Percentiles rank a stretch among this genome's conserved stretches.
These are phyloP conservation scores for Populus simonii DNA, from an alignment of 345 rosid genomes.

Conservation along the genomic window DNA sequence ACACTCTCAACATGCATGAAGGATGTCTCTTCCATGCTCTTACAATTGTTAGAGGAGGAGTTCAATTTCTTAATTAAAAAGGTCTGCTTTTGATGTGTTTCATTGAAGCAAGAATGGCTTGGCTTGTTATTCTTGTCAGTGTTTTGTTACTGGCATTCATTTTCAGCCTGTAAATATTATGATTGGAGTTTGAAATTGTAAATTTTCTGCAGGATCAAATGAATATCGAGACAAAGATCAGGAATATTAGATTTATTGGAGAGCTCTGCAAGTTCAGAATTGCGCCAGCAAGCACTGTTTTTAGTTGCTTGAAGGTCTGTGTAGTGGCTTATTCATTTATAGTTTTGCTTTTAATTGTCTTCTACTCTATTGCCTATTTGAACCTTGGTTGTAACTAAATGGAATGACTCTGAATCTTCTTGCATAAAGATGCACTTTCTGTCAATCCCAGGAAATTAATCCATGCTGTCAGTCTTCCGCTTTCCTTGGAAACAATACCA, in stretches of 20 bases:
- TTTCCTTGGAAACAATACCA: background rate
- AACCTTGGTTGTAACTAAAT: background rate
- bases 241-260: slow-evolving; percentile 96
- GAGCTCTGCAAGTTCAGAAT: slow-evolving; percentile 96
- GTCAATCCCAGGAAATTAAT: background rate
- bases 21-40: slow-evolving; percentile 82
- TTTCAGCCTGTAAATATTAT: slow-evolving; percentile 5
- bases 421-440: background rate
- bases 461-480: background rate
- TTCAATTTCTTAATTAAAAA: slow-evolving; percentile 92
- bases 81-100: slow-evolving; percentile 37
- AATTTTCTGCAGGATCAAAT: slow-evolving; percentile 86
- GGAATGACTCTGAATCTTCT: background rate
- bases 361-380: background rate
- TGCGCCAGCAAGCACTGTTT: slow-evolving; percentile 76
- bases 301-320: slow-evolving; percentile 91
- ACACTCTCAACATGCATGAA: slow-evolving; percentile 93
- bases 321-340: slow-evolving; percentile 2
- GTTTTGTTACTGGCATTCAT: slow-evolving; percentile 7
- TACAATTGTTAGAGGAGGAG: slow-evolving; percentile 97
- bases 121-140: background rate
- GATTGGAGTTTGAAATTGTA: slow-evolving; percentile 5
- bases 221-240: slow-evolving; percentile 96
- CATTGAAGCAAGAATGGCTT: slow-evolving; percentile 9
- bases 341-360: background rate